Base-by-base conservation (phyloP, 768 basidiomycete species). In the Trametes cubensis region DNA sequence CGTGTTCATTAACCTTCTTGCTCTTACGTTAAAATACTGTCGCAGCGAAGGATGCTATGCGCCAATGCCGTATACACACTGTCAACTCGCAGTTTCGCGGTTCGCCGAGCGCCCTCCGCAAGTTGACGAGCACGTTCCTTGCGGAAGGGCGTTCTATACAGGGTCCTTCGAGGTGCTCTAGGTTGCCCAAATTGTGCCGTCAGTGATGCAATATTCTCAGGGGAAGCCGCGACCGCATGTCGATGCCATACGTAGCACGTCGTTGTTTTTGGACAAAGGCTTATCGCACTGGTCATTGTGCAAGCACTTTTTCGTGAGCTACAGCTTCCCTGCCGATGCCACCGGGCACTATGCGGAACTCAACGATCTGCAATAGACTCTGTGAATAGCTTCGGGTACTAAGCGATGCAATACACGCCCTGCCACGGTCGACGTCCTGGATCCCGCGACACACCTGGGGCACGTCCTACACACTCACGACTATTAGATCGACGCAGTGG, bases 81-180 rank as follows among this genome's bases (percentile, higher is more conserved):
- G 58, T 47, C 20, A 50, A 38, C 40, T 50, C 40, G 34, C 49
- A 49, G 58, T 15, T 25, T 58, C 56, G 46, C 56, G 21, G 30
- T 58, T 51, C 40, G n/a, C 58, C 49, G 58, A 59, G 20, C 58
- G 51, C 58, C 20, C 49, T 38, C 26, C 58, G 23, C 26, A 30
- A 25, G 57, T 58, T 40, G 34, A 51, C 45, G 17, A 21, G 41
- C 58, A 59, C 57, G 57, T 58, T 59, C 58, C 21, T 42, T 21
- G 34, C 21, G 30, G 50, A 44, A 20, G 25, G 45, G 25, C 8
- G 26, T 30, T 26, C 14, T 34, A 49, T 49, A 49, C 48, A 20
- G 21, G 48, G 25, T 7, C 14, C 20, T 49, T 49, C 45, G 44
- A 34, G 39, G 21, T 42, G 25, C 58, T 34, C n/a, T 17, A 34